These are phyloP conservation scores for Chalciporus sp. DNA, from an alignment of 1,284 basidiomycete genomes.

Conservation along the genomic window DNA sequence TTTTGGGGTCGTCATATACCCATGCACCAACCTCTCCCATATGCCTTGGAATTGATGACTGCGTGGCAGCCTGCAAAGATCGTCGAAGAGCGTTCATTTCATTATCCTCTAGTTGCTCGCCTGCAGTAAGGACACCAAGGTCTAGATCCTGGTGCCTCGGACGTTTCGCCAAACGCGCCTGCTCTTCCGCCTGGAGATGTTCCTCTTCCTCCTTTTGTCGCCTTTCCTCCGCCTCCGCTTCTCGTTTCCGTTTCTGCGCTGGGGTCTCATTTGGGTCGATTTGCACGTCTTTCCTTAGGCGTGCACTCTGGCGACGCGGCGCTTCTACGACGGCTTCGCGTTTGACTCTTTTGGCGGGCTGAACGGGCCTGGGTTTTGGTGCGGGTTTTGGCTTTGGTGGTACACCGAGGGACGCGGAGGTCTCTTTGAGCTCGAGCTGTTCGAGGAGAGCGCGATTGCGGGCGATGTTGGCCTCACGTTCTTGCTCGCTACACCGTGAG, in stretches of 20 bases:
- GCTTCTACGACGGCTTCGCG: conserved; percentile 42
- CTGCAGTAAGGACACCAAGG: conserved; percentile 47
- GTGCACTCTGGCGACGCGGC: conserved; percentile 65
- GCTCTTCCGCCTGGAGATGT: conserved; percentile 60
- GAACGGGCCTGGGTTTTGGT: conserved; percentile 62
- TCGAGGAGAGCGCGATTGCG: conserved; percentile 74
- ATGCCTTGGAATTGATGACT: conserved; percentile 40
- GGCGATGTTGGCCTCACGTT: conserved; percentile 77
- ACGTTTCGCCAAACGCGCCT: conserved; percentile 57
- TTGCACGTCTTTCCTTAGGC: conserved; percentile 47
- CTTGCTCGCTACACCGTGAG: conserved; percentile 57
- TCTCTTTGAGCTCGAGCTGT: conserved; percentile 65
- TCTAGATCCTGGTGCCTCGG: conserved; percentile 70
- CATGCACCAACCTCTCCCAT: conserved; percentile 53
- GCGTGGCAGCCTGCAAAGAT: conserved; percentile 44
- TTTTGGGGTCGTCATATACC: conserved; percentile 44
- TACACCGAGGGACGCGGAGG: conserved; percentile 51
- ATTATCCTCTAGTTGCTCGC: conserved; percentile 48
- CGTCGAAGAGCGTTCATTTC: conserved; percentile 48
- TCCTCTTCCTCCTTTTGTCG: conserved; percentile 62
- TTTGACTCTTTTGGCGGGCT: conserved; percentile 54
- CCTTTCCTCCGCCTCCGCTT: conserved; percentile 53
- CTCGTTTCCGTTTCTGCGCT: conserved; percentile 59
- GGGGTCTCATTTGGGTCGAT: conserved; percentile 66
- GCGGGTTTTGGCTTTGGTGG: conserved; percentile 36